phyloP scores from a whole-genome alignment of 2,329 filamentous ascomycete genomes.

The Hortaea sp. region DNA sequence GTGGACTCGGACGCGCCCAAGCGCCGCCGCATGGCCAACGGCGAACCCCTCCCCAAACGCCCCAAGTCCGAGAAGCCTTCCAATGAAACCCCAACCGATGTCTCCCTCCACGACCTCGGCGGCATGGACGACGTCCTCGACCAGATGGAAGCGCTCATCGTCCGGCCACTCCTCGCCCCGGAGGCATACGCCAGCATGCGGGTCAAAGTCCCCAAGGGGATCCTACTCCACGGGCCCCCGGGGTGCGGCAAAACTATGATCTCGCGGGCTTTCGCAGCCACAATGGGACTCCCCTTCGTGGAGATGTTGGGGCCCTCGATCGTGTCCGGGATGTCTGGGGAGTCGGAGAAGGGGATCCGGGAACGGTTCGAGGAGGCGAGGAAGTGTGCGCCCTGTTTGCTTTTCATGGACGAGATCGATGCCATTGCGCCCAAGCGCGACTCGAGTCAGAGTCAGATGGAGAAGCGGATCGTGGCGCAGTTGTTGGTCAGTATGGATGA shows the following conservation, averaged over 20 bases:
- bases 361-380: conserved; percentile 84
- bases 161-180: conserved; percentile 60
- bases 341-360: conserved; percentile 76
- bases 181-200: conserved; percentile 55
- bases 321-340: conserved; percentile 78
- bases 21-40: conserved; percentile 49
- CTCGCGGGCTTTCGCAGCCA: conserved; percentile 67
- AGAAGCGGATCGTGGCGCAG: conserved; percentile 75
- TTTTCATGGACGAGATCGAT: conserved; percentile 91
- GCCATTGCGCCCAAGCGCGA: conserved; percentile 81
- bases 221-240: conserved; percentile 72
- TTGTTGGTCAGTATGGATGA: conserved; percentile 78
- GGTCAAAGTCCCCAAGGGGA: conserved; percentile 61
- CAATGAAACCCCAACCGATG: conserved; percentile 50
- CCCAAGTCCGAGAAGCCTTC: conserved; percentile 45
- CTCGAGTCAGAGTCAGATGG: conserved; percentile 76
- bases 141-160: conserved; percentile 60
- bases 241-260: conserved; percentile 83
- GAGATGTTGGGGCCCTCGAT: conserved; percentile 73
- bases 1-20: conserved; percentile 22
- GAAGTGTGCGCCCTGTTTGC: conserved; percentile 71
- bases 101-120: conserved; percentile 62
- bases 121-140: conserved; percentile 64
- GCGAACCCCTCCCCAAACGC: conserved; percentile 57
- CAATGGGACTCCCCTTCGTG: conserved; percentile 67